These are phyloP conservation scores for Plasmodium knowlesi DNA, from an alignment of 169 alveolate species.

Conservation along the genomic window DNA sequence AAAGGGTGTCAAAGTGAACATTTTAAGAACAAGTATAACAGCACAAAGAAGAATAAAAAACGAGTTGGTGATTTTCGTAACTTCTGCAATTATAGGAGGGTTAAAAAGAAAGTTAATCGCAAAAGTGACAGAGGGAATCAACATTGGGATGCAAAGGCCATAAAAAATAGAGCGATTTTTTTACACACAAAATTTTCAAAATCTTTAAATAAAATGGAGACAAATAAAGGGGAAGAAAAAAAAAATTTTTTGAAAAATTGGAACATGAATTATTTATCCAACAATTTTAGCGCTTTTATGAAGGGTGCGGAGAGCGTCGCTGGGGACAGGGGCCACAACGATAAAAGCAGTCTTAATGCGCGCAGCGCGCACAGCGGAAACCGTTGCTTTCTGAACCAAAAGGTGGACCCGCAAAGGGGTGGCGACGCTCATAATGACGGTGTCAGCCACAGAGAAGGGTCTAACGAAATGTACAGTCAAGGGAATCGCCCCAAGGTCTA, in stretches of 20 bases:
- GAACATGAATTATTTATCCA: slow-evolving; percentile 64
- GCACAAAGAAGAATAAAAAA: slow-evolving; percentile 5
- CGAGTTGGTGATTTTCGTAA: slow-evolving; percentile 1
- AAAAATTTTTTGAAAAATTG: slow-evolving; percentile 59
- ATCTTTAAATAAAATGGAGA: slow-evolving; percentile 44
- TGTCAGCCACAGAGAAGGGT: neutral
- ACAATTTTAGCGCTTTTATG: slow-evolving; percentile 44
- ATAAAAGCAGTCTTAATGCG: neutral
- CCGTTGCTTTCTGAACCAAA: neutral
- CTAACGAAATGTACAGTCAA: neutral
- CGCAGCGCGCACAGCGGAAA: neutral
- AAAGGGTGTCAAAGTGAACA: slow-evolving; percentile 6
- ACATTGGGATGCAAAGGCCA: slow-evolving; percentile 48
- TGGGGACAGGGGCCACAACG: neutral
- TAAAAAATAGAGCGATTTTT: slow-evolving; percentile 13
- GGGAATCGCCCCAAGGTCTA: neutral
- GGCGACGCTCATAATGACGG: neutral
- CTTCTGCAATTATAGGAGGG: slow-evolving; percentile 10
- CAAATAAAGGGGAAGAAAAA: slow-evolving; percentile 34
- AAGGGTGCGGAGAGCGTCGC: neutral
- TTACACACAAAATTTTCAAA: neutral
- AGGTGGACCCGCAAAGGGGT: neutral
- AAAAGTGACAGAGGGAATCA: neutral
- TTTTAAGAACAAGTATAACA: slow-evolving; percentile 22
- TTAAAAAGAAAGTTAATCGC: neutral